These are phyloP conservation scores for Trifolium dubium DNA, from an alignment of 306 rosid species.

Conservation along the genomic window DNA sequence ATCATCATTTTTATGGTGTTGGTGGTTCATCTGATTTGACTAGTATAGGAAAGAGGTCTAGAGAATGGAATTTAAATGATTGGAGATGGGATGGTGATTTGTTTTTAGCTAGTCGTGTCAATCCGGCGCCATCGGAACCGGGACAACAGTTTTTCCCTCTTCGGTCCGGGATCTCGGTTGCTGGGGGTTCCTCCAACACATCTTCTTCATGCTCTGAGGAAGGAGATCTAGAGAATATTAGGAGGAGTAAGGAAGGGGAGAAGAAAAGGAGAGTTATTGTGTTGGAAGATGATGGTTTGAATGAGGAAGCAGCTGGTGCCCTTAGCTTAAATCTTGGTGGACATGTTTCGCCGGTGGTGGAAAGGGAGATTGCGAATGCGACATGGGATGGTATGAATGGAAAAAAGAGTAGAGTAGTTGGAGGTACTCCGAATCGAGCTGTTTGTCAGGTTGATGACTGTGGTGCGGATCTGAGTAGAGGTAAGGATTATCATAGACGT, in stretches of 20 bases:
- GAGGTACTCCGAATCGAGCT: slow-evolving; percentile 60
- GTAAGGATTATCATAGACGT: slow-evolving; percentile 84
- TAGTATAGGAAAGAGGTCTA: slow-evolving; percentile 62
- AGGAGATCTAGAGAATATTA: slow-evolving; percentile 51
- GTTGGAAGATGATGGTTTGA: slow-evolving; percentile 60
- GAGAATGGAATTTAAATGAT: slow-evolving; percentile 78
- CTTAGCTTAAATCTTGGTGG: slow-evolving; percentile 77
- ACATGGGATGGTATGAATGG: slow-evolving; percentile 64
- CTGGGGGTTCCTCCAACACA: slow-evolving; percentile 68
- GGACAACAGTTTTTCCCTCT: slow-evolving; percentile 65
- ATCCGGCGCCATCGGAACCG: slow-evolving; percentile 53
- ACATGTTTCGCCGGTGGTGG: slow-evolving; percentile 49
- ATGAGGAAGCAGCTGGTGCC: slow-evolving; percentile 57
- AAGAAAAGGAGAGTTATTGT: slow-evolving; percentile 69
- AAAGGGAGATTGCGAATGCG: slow-evolving; percentile 59
- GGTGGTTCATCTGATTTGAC: slow-evolving; percentile 51
- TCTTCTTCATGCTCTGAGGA: slow-evolving; percentile 87
- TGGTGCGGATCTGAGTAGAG: slow-evolving; percentile 77
- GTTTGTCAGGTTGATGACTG: slow-evolving; percentile 97
- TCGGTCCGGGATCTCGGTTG: slow-evolving; percentile 52
- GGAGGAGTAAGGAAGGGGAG: slow-evolving; percentile 69
- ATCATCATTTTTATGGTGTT: slow-evolving; percentile 52
- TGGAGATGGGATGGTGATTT: slow-evolving; percentile 97
- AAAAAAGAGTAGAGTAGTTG: slow-evolving; percentile 72
- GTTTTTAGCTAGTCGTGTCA: slow-evolving; percentile 65